A percentile compares a stretch with the other conserved stretches of the same genome.
Conservation (phyloP, 179 eudicot species). For the Patellifolia procumbens region DNA sequence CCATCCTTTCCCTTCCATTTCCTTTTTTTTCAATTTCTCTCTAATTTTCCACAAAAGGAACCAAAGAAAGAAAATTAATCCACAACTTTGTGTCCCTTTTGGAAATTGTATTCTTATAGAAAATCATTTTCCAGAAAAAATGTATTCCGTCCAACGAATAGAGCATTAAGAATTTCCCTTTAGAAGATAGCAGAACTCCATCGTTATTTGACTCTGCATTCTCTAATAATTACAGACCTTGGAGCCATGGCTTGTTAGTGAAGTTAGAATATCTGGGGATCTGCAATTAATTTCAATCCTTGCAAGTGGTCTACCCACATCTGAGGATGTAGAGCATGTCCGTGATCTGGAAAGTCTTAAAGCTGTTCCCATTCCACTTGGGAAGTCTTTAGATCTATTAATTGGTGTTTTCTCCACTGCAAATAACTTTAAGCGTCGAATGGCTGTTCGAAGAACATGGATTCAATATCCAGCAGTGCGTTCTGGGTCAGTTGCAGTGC, state of each 20-base stretch:
- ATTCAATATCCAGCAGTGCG: constrained; percentile 91
- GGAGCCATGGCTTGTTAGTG: constrained; percentile 97
- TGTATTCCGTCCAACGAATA: too few relatives aligned
- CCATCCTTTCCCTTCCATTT: too few relatives aligned
- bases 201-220: background rate
- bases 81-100: too few relatives aligned
- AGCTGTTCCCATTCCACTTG: constrained; percentile 53
- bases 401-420: constrained; percentile 93
- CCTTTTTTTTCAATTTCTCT: too few relatives aligned
- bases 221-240: constrained; percentile 51
- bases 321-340: constrained; percentile 84
- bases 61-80: too few relatives aligned
- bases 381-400: constrained; percentile 57
- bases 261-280: constrained; percentile 84
- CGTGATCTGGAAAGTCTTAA: constrained; percentile 77
- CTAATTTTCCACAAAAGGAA: too few relatives aligned
- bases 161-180: constrained; percentile 6
- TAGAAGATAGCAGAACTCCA: background rate
- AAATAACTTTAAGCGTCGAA: constrained; percentile 88
- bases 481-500: constrained; percentile 83
- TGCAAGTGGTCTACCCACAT: constrained; percentile 92
- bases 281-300: constrained; percentile 64
- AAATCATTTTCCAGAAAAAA: too few relatives aligned
- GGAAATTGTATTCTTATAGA: too few relatives aligned
- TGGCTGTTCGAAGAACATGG: constrained; percentile 98